Evolutionary conservation across 768 basidiomycete genomes (phyloP), one percentile per base, ranked within the genome.

Genomic region (Tricholoma saponaceum): DNA sequence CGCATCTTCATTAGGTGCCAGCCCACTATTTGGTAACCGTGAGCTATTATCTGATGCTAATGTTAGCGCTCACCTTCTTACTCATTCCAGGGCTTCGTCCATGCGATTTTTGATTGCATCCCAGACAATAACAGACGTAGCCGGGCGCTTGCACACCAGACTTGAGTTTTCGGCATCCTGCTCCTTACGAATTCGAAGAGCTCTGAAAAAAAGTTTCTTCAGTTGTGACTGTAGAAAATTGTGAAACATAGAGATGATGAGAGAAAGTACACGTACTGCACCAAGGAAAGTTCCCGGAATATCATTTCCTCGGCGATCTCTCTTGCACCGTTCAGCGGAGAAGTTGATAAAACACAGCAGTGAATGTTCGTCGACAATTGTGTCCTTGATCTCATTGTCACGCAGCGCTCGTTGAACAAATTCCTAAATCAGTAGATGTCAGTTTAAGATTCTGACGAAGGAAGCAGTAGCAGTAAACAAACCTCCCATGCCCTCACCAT

Each of bases 201-300:
- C 67, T 1, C 68, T 65, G 44, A 71, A 73, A 49, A 67, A 71
- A 5, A 62, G 54, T 51, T 70, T 72, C 55, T 71, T 71, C 7
- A 73, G 46, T 26, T 71, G 70, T 1, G 68, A 72, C 69, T 71
- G 26, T 35, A 58, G 28, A 20, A 13, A 54, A 32, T 30, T n/a
- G 30, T 18, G 20, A 53, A 33, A 23, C 2, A 13, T n/a, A 54
- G 28, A 51, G 7, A 50, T 18, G n/a, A n/a, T n/a, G n/a, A n/a
- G 46, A 23, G 5, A 30, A 22, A 2, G 4, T n/a, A n/a, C n/a
- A 66, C 66, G 22, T 54, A 73, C 70, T 6, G 72, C 70, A 2
- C 72, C 69, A 25, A 73, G 53, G 28, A 62, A 62, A 2, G 69
- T 69, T 0, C 65, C 67, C 18, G 67, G 62, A 16, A 70, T 68